phyloP scores from a whole-genome alignment of 495 filamentous ascomycete genomes.

The Lasiosphaeria hispida region DNA sequence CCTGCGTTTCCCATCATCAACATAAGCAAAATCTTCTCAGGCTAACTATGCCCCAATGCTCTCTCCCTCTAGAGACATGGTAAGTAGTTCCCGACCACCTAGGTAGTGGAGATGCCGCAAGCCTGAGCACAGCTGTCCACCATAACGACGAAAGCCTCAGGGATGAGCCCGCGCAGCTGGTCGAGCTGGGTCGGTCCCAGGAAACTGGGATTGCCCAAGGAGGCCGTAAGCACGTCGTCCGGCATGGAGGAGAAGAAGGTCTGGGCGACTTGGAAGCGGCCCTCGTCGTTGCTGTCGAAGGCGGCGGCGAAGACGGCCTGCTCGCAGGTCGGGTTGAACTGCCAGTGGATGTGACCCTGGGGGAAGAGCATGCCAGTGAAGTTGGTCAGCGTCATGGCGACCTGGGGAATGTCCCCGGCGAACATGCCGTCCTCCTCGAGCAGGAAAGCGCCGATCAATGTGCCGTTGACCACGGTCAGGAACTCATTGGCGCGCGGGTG shows the following conservation, averaged over 20 bases:
- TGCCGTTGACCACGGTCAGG: conserved; percentile 41
- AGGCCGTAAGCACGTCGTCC: conserved; percentile 43
- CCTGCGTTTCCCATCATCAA: conserved; percentile 1
- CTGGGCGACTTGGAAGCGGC: conserved; percentile 46
- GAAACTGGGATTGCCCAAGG: conserved; percentile 30
- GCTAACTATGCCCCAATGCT: neutral
- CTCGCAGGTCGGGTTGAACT: conserved; percentile 53
- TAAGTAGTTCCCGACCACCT: too few relatives aligned
- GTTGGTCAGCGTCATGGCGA: conserved; percentile 44
- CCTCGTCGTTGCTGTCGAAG: conserved; percentile 50
- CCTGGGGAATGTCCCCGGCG: conserved; percentile 23
- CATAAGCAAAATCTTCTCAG: neutral
- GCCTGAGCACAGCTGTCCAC: conserved; percentile 46
- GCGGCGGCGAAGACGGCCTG: conserved; percentile 48
- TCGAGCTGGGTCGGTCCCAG: conserved; percentile 46
- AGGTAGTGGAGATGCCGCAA: conserved; percentile 29
- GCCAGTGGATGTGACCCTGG: conserved; percentile 42
- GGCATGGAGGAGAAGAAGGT: conserved; percentile 48
- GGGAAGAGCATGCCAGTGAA: conserved; percentile 42
- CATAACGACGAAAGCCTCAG: conserved; percentile 44
- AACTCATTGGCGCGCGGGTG: conserved; percentile 47
- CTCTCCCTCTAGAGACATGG: too few relatives aligned
- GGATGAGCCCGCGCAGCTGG: conserved; percentile 43
- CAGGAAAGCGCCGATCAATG: conserved; percentile 44
- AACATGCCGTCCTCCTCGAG: conserved; percentile 44